These are phyloP conservation scores for Sporothrix sp. DNA, from an alignment of 2,329 filamentous ascomycete species.

Conservation along the genomic window DNA sequence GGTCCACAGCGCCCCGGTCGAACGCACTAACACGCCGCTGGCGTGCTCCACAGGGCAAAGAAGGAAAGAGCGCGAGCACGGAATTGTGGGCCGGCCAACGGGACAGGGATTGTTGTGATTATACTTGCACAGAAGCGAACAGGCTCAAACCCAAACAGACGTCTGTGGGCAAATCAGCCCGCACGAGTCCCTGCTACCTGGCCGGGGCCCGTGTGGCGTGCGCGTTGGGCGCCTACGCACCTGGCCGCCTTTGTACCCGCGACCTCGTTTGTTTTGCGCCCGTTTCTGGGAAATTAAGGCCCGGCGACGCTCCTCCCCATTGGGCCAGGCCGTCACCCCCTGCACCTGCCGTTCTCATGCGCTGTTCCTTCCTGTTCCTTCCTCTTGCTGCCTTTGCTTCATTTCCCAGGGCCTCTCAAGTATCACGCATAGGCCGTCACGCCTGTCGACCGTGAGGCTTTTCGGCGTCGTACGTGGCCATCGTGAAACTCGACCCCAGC, in stretches of 20 bases:
- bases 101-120: too few relatives aligned
- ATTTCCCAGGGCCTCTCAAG: too few relatives aligned
- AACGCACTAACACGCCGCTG: conserved; percentile 3
- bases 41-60: not conserved
- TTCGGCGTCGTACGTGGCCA: too few relatives aligned
- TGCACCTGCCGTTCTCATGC: not conserved
- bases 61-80: not conserved
- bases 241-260: not conserved
- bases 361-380: not conserved
- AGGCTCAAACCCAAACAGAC: conserved; percentile 5
- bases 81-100: not conserved
- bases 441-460: too few relatives aligned
- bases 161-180: conserved; percentile 4
- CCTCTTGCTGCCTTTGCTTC: too few relatives aligned
- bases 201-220: not conserved
- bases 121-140: too few relatives aligned
- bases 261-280: not conserved
- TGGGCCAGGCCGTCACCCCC: too few relatives aligned
- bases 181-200: not conserved
- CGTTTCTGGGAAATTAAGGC: conserved; percentile 9
- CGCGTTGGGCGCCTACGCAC: not conserved
- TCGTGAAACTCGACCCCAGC: too few relatives aligned
- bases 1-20: conserved; percentile 2
- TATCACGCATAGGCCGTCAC: too few relatives aligned
- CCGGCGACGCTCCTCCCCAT: too few relatives aligned